A percentile compares a stretch with the other conserved stretches of the same genome.
Evolutionary conservation across 108 stramenopile species (phyloP).

Genomic region (Nannochloropsis granulata): DNA sequence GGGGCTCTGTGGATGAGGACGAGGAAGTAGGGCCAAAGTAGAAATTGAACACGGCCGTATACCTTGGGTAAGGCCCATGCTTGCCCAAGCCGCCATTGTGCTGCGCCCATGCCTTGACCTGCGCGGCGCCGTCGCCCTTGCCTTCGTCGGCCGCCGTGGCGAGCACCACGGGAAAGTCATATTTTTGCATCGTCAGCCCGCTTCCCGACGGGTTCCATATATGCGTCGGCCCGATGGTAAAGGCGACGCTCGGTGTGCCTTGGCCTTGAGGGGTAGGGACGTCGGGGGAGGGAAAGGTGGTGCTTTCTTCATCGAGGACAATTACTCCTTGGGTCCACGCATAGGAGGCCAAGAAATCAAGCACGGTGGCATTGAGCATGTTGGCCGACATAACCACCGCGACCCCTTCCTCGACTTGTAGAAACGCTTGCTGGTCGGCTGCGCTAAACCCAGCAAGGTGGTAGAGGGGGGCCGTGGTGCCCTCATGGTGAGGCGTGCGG

Average conservation of each 20-base stretch:
- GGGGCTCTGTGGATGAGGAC: neutral
- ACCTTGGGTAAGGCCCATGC: constrained; percentile 4
- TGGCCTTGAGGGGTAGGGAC: constrained; percentile 2
- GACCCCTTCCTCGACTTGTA: constrained; percentile 17
- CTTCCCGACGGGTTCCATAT: constrained; percentile 12
- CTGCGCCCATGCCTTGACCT: neutral
- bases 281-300: neutral
- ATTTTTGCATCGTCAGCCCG: constrained; percentile 4
- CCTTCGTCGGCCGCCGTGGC: constrained; percentile 5
- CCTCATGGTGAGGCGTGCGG: constrained; percentile 2
- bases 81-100: neutral
- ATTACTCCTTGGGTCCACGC: constrained; percentile 16
- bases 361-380: constrained; percentile 9
- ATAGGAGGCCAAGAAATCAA: neutral
- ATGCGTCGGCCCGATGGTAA: constrained; percentile 7
- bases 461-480: constrained; percentile 15
- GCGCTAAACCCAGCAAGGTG: neutral
- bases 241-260: constrained; percentile 6
- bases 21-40: constrained; percentile 3
- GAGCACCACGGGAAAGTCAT: constrained; percentile 16
- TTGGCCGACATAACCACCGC: constrained; percentile 11
- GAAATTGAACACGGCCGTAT: constrained; percentile 18
- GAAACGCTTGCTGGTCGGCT: neutral
- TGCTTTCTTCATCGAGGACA: constrained; percentile 7
- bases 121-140: neutral